phyloP scores from a whole-genome alignment of 805 yeast species.

The Kodamaea nitidulidarum region DNA sequence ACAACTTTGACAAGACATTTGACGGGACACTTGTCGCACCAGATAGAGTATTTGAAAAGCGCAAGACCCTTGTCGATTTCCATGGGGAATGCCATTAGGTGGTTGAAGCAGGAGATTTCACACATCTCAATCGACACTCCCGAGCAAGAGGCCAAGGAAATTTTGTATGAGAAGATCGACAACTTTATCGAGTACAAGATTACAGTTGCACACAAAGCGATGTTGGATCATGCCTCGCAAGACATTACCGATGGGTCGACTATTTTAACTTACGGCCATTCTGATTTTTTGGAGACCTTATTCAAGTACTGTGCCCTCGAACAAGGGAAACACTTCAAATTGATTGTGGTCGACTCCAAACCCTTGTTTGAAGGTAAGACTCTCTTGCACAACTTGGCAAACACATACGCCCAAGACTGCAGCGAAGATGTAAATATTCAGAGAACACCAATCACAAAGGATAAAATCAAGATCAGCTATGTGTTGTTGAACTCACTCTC shows the following conservation, averaged over 20 bases:
- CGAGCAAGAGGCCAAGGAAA: slow-evolving; percentile 64
- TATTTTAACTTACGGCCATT: slow-evolving; percentile 82
- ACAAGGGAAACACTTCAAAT: slow-evolving; percentile 63
- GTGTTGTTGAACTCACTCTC: slow-evolving; percentile 75
- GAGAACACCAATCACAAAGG: slow-evolving; percentile 30
- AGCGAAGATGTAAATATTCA: slow-evolving; percentile 15
- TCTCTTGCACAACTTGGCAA: slow-evolving; percentile 61
- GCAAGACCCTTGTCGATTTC: slow-evolving; percentile 89
- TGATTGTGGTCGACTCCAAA: slow-evolving; percentile 86
- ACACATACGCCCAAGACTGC: slow-evolving; percentile 26
- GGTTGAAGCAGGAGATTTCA: slow-evolving; percentile 93
- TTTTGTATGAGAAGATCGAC: slow-evolving; percentile 65
- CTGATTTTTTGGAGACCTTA: slow-evolving; percentile 74
- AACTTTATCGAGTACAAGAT: slow-evolving; percentile 81
- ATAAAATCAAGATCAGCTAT: slow-evolving; percentile 73
- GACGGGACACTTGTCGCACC: slow-evolving; percentile 83
- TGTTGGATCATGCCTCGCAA: slow-evolving; percentile 71
- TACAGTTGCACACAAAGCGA: slow-evolving; percentile 76
- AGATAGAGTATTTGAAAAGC: slow-evolving; percentile 85
- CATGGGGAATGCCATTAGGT: slow-evolving; percentile 97
- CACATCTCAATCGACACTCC: slow-evolving; percentile 67
- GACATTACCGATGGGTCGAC: slow-evolving; percentile 76
- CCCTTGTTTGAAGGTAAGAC: slow-evolving; percentile 92
- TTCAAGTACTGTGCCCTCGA: slow-evolving; percentile 61
- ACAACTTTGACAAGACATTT: slow-evolving; percentile 84